Evolutionary conservation across 2,329 filamentous ascomycete genomes (phyloP), one percentile per base, ranked within the genome.

Genomic region (Colletotrichum kahawae): DNA sequence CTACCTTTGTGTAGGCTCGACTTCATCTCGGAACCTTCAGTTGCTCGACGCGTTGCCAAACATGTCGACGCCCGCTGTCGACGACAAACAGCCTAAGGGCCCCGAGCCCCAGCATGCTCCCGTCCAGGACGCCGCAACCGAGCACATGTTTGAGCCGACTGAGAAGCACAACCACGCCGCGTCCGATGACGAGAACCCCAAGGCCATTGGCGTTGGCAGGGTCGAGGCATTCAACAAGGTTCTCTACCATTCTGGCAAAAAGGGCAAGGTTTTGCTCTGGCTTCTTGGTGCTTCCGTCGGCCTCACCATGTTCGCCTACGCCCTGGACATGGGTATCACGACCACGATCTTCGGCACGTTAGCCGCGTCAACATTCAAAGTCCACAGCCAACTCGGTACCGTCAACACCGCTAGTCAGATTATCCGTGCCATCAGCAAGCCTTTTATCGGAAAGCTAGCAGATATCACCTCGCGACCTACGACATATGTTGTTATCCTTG

Each of bases 211-310:
- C 29, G 83, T 85, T n/a, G 81, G 79, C 65, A 80, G 77, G 31
- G 83, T 84, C 64, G 82, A 85, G 78, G 83, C 83, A 70, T 85
- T 85, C 78, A 85, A 84, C 79, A 83, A 83, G 79, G 82, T 84
- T 3, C 80, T 85, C 43, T 84, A 85, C 78, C 79, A 83, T 77
- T 84, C 83, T 1, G 83, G 83, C 67, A 79, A 71, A 51, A 79
- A 77, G 7, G 83, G 82, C 71, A 83, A 82, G 78, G 71, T 82
- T 7, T 38, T 84, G 70, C 82, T 84, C 36, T 84, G 82, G 82
- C 56, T 67, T 5, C 78, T 85, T 8, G 83, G 77, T 54, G 67
- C 83, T 56, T 84, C 82, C 43, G 82, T 85, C 71, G 81, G 82
- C 21, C 74, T 83, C 60, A 83, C 82, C 77, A 81, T 85, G 82